Conservation (phyloP, 2,329 filamentous ascomycete genomes). For the Fusarium sublunatum region DNA sequence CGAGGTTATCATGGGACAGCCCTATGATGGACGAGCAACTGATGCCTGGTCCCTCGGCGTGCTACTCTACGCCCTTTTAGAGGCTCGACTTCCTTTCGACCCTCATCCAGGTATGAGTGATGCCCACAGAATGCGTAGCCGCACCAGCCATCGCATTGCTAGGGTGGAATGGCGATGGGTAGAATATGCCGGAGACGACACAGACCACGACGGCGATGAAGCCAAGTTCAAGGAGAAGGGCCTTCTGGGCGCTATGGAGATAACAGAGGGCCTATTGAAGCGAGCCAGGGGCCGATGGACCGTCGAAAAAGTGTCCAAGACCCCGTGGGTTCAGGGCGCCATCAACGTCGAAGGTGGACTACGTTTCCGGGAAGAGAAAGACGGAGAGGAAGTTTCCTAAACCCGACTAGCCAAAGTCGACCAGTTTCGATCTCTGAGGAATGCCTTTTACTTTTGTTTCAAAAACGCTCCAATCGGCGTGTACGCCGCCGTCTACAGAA, state of each 20-base stretch:
- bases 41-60: slow-evolving; percentile 98
- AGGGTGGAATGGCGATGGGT: slow-evolving; percentile 96
- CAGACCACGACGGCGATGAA: slow-evolving; percentile 80
- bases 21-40: slow-evolving; percentile 90
- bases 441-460: too few species aligned
- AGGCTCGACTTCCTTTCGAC: slow-evolving; percentile 93
- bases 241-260: slow-evolving; percentile 79
- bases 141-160: slow-evolving; percentile 93
- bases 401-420: too few species aligned
- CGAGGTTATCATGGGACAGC: slow-evolving; percentile 93
- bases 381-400: slow-evolving; percentile 63
- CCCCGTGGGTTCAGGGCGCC: slow-evolving; percentile 80
- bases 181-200: slow-evolving; percentile 83
- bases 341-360: slow-evolving; percentile 74
- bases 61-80: slow-evolving; percentile 90
- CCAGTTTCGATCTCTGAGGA: too few species aligned
- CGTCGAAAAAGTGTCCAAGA: slow-evolving; percentile 76
- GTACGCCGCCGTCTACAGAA: too few species aligned
- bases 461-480: too few species aligned
- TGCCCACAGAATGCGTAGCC: slow-evolving; percentile 78
- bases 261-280: slow-evolving; percentile 86
- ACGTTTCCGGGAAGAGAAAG: slow-evolving; percentile 68
- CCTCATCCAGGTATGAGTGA: slow-evolving; percentile 84
- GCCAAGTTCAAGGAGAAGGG: slow-evolving; percentile 71
- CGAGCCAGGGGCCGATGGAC: slow-evolving; percentile 82